Percentiles rank a stretch among this genome's conserved stretches.
phyloP scores from a whole-genome alignment of 371 early-diverging fungal species.

The Syncephalastrum sp. region DNA sequence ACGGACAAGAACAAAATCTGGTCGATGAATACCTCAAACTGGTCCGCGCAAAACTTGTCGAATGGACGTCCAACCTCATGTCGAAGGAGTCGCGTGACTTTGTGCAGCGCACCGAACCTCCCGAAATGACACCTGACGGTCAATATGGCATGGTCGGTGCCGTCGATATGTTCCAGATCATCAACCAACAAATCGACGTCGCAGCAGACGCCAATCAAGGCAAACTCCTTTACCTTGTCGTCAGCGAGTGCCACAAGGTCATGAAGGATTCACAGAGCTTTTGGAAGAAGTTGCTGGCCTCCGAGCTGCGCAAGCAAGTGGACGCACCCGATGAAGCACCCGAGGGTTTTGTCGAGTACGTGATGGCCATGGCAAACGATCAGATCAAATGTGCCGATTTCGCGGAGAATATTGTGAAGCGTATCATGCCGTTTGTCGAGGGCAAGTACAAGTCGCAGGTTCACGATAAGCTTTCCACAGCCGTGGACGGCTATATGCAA shows the following conservation, averaged over 20 bases:
- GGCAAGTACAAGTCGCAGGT: slow-evolving; percentile 66
- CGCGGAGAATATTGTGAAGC: slow-evolving; percentile 73
- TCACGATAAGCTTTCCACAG: slow-evolving; percentile 55
- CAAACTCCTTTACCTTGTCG: slow-evolving; percentile 81
- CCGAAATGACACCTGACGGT: slow-evolving; percentile 76
- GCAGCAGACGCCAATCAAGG: slow-evolving; percentile 83
- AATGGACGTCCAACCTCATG: slow-evolving; percentile 92
- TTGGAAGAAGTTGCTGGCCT: slow-evolving; percentile 72
- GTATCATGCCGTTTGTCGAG: slow-evolving; percentile 67
- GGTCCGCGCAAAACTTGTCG: slow-evolving; percentile 79
- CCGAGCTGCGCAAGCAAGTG: slow-evolving; percentile 74
- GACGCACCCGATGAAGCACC: slow-evolving; percentile 69
- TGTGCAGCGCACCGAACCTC: slow-evolving; percentile 66
- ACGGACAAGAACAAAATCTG: slow-evolving; percentile 88
- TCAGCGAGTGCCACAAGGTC: slow-evolving; percentile 81
- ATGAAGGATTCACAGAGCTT: slow-evolving; percentile 79
- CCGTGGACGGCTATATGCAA: slow-evolving; percentile 81
- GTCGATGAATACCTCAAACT: slow-evolving; percentile 85
- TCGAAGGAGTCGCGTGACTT: slow-evolving; percentile 81
- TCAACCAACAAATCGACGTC: slow-evolving; percentile 94
- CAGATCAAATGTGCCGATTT: slow-evolving; percentile 86
- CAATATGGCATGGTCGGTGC: slow-evolving; percentile 80
- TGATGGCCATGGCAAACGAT: slow-evolving; percentile 93
- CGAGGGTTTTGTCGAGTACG: slow-evolving; percentile 88
- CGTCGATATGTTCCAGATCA: slow-evolving; percentile 90